phyloP scores from a whole-genome alignment of 2,329 filamentous ascomycete genomes.

The Alternaria postmessia region DNA sequence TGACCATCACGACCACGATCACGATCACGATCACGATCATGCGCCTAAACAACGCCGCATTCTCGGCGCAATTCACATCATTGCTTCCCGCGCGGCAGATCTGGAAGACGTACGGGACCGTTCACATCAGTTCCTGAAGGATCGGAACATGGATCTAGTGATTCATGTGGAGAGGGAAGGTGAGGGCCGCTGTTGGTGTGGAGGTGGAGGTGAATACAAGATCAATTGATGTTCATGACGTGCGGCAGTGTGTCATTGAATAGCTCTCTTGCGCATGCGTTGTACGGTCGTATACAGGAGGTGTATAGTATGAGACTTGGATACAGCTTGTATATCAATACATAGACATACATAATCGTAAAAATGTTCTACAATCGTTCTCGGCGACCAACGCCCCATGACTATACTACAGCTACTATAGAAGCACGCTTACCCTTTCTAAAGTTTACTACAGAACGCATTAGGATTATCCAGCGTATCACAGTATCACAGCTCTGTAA shows the following conservation, averaged over 20 bases:
- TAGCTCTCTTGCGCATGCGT: not conserved
- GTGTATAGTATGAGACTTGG: not conserved
- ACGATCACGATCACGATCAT: conserved; percentile 50
- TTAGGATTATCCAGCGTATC: not conserved
- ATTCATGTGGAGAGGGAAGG: conserved; percentile 89
- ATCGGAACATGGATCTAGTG: conserved; percentile 79
- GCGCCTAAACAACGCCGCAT: conserved; percentile 59
- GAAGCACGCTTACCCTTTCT: not conserved
- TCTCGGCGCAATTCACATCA: conserved; percentile 85
- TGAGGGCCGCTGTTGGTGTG: conserved; percentile 72
- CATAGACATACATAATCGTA: not conserved
- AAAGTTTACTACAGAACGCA: not conserved
- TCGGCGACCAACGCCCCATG: not conserved
- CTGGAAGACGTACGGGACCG: conserved; percentile 84
- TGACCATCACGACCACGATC: conserved; percentile 40
- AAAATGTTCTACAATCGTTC: not conserved
- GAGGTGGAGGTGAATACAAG: conserved; percentile 50
- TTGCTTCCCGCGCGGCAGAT: conserved; percentile 74
- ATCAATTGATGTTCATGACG: not conserved
- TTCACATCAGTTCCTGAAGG: conserved; percentile 74
- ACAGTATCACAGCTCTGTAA: not conserved
- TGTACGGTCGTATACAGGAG: not conserved
- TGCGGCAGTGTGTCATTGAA: not conserved
- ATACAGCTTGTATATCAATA: not conserved
- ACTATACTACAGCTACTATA: not conserved